Base-by-base conservation (phyloP, 2,329 filamentous ascomycete species). In the Helotiales sp. region DNA sequence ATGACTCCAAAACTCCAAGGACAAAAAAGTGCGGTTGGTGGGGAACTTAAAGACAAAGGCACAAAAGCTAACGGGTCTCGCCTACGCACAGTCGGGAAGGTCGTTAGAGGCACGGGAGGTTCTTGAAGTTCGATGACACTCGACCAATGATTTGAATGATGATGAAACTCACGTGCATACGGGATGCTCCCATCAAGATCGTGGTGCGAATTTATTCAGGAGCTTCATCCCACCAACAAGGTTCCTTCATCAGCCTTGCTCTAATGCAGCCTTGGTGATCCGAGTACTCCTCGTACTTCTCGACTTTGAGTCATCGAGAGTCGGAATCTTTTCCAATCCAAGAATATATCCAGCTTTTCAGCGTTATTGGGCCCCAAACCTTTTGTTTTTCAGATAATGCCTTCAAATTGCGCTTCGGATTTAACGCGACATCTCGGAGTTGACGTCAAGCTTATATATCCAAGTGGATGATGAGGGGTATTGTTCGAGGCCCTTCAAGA, bases 51-150 rank as follows among this genome's bases (percentile, higher is more conserved):
- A 22, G 52, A 34, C 57, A n/a, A 49, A 54, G 53, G 53, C 50
- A 57, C 52, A 42, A 40, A 58, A 34, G 30, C 57, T 62, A 62
- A 42, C 63, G 63, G 61, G 33, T 42, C 15, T 65, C 61, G 63
- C 63, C 63, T 64, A 60, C 24, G 22, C 40, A 5, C 3, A 44
- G 22, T 44, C 22, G 40, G 40, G 15, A n/a, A 17, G 15, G 40
- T 25, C 10, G 6, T n/a, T 44, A 15, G 5, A 44, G 24, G 5
- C 40, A 44, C 40, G 9, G 13, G 10, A 25, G 40, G 40, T 44
- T 19, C n/a, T n/a, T n/a, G n/a, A n/a, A n/a, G n/a, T n/a, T 44
- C 22, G n/a, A 13, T 27, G 8, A 44, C 1, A 44, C 12, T 3
- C 2, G 3, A 9, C 36, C 17, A 40, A 40, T 40, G 13, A 22